These are phyloP conservation scores for Dendrocalamus sinicus DNA, from an alignment of 176 grass and related monocot species.

Conservation along the genomic window DNA sequence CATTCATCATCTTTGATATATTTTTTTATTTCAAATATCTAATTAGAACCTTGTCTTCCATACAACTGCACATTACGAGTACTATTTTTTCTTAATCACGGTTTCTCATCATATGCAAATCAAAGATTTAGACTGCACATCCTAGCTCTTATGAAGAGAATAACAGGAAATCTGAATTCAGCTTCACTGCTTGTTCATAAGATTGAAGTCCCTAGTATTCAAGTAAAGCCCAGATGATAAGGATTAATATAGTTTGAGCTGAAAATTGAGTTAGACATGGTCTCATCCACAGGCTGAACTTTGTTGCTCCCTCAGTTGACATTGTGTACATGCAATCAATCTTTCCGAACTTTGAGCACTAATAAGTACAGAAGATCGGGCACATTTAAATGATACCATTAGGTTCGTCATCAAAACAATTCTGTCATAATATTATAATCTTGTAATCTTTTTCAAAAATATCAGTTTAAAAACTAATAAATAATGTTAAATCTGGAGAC, in stretches of 20 bases:
- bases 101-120: constrained; percentile 12
- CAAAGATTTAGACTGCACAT: background rate
- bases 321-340: background rate
- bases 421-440: background rate
- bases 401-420: constrained; percentile 2
- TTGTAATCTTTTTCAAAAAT: background rate
- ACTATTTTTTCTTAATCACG: background rate
- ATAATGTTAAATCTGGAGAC: background rate
- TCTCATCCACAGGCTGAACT: background rate
- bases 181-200: background rate
- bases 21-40: background rate
- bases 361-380: background rate
- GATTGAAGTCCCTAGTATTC: background rate
- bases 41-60: background rate
- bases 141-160: background rate
- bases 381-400: background rate
- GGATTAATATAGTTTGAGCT: background rate
- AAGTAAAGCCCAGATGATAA: background rate
- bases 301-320: background rate
- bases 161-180: constrained; percentile 8
- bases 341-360: constrained; percentile 1
- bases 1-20: constrained; percentile 20
- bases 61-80: constrained; percentile 1
- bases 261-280: constrained; percentile 9
- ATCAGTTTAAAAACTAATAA: background rate